Percentiles rank a stretch among this genome's conserved stretches.
These are phyloP conservation scores for Cladosporium sphaerospermum DNA, from an alignment of 2,329 filamentous ascomycete genomes.

Conservation along the genomic window DNA sequence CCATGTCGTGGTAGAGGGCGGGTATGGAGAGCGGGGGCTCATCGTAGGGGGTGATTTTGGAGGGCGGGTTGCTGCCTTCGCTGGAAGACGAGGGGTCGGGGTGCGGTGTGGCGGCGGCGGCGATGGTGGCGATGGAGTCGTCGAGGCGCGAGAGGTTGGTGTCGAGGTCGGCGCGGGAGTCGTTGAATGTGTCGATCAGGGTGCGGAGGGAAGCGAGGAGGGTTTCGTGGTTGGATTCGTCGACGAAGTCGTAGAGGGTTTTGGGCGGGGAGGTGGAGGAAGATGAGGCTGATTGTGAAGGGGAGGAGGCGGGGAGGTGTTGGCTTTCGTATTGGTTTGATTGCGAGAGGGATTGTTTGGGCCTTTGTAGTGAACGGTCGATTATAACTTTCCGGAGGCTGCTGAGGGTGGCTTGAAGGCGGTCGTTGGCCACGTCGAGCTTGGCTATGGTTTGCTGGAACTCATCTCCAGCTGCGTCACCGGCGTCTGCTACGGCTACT, in stretches of 20 bases:
- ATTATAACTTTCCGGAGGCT: constrained; percentile 60
- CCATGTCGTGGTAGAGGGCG: constrained; percentile 48
- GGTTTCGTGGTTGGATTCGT: constrained; percentile 61
- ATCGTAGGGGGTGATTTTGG: constrained; percentile 30
- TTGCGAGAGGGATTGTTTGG: constrained; percentile 17
- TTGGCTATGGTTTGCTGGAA: constrained; percentile 34
- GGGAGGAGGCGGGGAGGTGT: neutral
- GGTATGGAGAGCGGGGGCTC: constrained; percentile 36
- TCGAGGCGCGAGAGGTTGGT: constrained; percentile 62
- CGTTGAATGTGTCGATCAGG: constrained; percentile 65
- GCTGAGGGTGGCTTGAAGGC: constrained; percentile 61
- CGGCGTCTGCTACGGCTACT: constrained; percentile 38
- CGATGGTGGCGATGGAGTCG: constrained; percentile 45
- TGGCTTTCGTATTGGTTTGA: neutral
- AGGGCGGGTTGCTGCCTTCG: constrained; percentile 13
- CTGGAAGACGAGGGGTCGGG: neutral
- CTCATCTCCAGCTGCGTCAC: constrained; percentile 37
- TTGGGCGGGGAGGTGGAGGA: constrained; percentile 36
- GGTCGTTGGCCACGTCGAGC: constrained; percentile 60
- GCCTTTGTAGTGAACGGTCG: constrained; percentile 56
- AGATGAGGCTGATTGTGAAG: neutral
- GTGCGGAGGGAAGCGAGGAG: constrained; percentile 62
- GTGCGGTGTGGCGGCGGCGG: constrained; percentile 12
- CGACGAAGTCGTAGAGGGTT: constrained; percentile 69
- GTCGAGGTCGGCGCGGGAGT: constrained; percentile 54